Percentiles rank a stretch among this genome's conserved stretches.
These are phyloP conservation scores for Conoideocrella luteorostrata DNA, from an alignment of 2,329 filamentous ascomycete genomes.

Conservation along the genomic window DNA sequence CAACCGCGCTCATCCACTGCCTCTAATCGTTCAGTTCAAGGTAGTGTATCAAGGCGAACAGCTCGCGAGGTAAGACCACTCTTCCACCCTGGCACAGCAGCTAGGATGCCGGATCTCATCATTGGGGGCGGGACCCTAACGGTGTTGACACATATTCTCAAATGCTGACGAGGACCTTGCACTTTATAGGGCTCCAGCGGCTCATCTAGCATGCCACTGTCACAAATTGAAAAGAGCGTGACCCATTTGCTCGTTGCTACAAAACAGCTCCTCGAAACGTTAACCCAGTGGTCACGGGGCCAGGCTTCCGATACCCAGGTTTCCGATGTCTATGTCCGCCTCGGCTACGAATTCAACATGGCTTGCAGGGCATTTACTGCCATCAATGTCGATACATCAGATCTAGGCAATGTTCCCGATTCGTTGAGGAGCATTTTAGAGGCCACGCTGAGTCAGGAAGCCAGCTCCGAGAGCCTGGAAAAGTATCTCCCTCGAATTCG, in stretches of 20 bases:
- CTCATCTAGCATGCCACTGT: slow-evolving; percentile 69
- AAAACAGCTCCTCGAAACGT: slow-evolving; percentile 92
- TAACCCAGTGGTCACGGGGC: slow-evolving; percentile 95
- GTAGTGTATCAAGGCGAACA: slow-evolving; percentile 22
- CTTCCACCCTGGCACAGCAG: slow-evolving; percentile 3
- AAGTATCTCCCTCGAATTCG: slow-evolving; percentile 89
- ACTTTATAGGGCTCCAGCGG: slow-evolving; percentile 39
- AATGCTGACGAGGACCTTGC: slow-evolving; percentile 1
- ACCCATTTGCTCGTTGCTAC: slow-evolving; percentile 96
- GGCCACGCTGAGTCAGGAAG: slow-evolving; percentile 93
- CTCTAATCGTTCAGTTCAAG: slow-evolving; percentile 56
- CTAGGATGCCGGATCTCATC: background rate
- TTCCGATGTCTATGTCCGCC: slow-evolving; percentile 93
- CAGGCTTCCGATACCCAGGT: slow-evolving; percentile 90
- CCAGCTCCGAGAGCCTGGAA: slow-evolving; percentile 87
- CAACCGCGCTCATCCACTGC: slow-evolving; percentile 59
- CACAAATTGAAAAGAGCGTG: slow-evolving; percentile 98
- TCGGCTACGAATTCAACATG: slow-evolving; percentile 99
- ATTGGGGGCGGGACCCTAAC: too few species aligned
- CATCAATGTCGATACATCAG: slow-evolving; percentile 91
- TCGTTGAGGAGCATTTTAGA: slow-evolving; percentile 84
- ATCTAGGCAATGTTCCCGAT: slow-evolving; percentile 93
- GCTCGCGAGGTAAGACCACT: slow-evolving; percentile 27
- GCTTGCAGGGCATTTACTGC: slow-evolving; percentile 93
- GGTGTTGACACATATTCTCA: too few species aligned